Conservation (phyloP, 768 basidiomycete species). For the Rickenella mellea region DNA sequence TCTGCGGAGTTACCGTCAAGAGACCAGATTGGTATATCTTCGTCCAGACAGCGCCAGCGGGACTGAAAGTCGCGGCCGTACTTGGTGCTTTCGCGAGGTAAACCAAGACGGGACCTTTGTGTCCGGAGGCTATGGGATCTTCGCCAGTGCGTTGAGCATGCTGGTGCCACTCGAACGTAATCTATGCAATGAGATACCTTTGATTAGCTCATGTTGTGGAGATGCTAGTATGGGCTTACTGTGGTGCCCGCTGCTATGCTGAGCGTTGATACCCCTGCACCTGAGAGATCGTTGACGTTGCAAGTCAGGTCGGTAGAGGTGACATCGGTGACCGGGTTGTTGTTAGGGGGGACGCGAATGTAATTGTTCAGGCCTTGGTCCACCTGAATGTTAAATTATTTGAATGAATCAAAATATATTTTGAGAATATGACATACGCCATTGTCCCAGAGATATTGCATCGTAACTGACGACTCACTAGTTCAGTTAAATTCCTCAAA, state of each 20-base stretch:
- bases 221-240: conserved; percentile 16
- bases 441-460: conserved; percentile 44
- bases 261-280: conserved; percentile 28
- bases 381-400: conserved; percentile 17
- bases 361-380: conserved; percentile 38
- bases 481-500: not conserved
- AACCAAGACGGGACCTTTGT: conserved; percentile 42
- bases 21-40: conserved; percentile 44
- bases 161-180: conserved; percentile 45
- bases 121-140: conserved; percentile 39
- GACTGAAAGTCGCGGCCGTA: conserved; percentile 33
- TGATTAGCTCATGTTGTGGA: not conserved
- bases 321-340: conserved; percentile 48
- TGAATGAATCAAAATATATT: not conserved
- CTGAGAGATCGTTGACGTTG: conserved; percentile 40
- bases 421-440: too few relatives aligned
- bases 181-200: conserved; percentile 3
- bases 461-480: conserved; percentile 25
- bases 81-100: conserved; percentile 42
- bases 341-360: conserved; percentile 39
- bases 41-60: conserved; percentile 42
- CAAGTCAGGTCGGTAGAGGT: conserved; percentile 43
- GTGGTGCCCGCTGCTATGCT: conserved; percentile 34
- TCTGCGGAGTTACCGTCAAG: conserved; percentile 24
- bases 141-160: conserved; percentile 44